Conservation (phyloP, 306 rosid species). For the Casuarina glauca region DNA sequence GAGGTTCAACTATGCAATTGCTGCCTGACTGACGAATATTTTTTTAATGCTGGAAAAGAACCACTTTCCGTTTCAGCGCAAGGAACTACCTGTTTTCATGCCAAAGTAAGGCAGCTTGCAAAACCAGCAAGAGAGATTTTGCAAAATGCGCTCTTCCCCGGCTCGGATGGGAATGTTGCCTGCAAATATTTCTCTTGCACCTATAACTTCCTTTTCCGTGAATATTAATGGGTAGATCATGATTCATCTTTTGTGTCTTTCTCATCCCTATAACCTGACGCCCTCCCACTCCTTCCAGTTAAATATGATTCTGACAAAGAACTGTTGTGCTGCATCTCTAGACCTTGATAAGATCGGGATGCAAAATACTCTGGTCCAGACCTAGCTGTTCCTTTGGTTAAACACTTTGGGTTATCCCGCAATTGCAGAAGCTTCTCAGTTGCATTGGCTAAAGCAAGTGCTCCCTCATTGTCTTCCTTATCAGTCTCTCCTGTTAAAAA, state of each 20-base stretch:
- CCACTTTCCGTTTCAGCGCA: background rate
- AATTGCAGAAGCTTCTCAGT: slow-evolving; percentile 75
- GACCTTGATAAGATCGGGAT: slow-evolving; percentile 73
- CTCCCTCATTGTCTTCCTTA: slow-evolving; percentile 49
- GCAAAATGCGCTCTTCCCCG: background rate
- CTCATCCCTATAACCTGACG: slow-evolving; percentile 64
- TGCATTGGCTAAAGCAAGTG: slow-evolving; percentile 58
- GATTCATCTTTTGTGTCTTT: slow-evolving; percentile 12
- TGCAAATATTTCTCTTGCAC: background rate
- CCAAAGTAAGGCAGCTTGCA: background rate
- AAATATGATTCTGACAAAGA: slow-evolving; percentile 56
- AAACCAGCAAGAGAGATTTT: background rate
- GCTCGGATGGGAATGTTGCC: background rate
- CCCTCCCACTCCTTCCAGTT: slow-evolving; percentile 69
- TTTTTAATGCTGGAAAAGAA: background rate
- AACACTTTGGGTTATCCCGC: slow-evolving; percentile 46
- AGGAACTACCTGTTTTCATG: background rate
- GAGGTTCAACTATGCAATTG: background rate
- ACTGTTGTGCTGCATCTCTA: slow-evolving; percentile 48
- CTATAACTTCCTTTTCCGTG: too few relatives aligned
- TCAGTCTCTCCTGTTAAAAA: slow-evolving; percentile 40
- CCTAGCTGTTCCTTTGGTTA: slow-evolving; percentile 52
- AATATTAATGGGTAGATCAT: too few relatives aligned
- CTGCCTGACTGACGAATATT: background rate
- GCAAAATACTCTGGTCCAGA: slow-evolving; percentile 82